Evolutionary conservation across 805 yeast species (phyloP).

Genomic region (Lipomyces oligophaga): DNA sequence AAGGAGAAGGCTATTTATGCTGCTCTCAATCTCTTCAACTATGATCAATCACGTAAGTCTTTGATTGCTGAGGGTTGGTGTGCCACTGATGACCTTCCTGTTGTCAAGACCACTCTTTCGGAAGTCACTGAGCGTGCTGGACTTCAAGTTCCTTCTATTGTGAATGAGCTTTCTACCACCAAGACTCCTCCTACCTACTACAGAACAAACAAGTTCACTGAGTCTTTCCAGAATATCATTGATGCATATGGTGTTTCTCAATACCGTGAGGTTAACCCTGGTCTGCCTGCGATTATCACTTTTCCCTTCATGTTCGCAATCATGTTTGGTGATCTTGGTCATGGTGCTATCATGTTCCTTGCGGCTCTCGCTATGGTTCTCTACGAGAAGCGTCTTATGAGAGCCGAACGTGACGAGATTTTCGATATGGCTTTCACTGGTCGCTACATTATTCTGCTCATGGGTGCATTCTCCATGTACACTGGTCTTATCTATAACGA

Average conservation of each 20-base stretch:
- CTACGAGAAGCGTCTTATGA: conserved; percentile 67
- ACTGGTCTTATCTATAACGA: conserved; percentile 94
- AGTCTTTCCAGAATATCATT: conserved; percentile 86
- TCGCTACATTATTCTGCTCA: conserved; percentile 79
- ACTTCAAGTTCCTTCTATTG: conserved; percentile 46
- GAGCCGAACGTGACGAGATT: conserved; percentile 79
- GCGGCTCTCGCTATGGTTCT: conserved; percentile 69
- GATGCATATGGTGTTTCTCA: conserved; percentile 94
- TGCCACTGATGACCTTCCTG: conserved; percentile 69
- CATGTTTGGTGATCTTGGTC: conserved; percentile 98
- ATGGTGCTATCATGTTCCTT: conserved; percentile 76
- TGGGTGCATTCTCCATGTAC: conserved; percentile 95
- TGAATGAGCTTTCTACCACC: conserved; percentile 63
- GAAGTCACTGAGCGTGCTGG: conserved; percentile 53
- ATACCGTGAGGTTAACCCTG: conserved; percentile 94
- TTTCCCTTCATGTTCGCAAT: conserved; percentile 98
- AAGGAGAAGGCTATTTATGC: conserved; percentile 82
- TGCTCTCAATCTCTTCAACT: conserved; percentile 72
- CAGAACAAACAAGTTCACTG: conserved; percentile 89
- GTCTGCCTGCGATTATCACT: conserved; percentile 87
- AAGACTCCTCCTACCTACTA: conserved; percentile 93
- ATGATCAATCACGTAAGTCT: conserved; percentile 78
- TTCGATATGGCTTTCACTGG: conserved; percentile 96
- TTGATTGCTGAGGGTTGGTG: conserved; percentile 96
- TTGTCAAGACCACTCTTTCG: conserved; percentile 63